Evolutionary conservation across 169 alveolate genomes (phyloP), one percentile per base, ranked within the genome.

Genomic region (Eimeria falciformis): DNA sequence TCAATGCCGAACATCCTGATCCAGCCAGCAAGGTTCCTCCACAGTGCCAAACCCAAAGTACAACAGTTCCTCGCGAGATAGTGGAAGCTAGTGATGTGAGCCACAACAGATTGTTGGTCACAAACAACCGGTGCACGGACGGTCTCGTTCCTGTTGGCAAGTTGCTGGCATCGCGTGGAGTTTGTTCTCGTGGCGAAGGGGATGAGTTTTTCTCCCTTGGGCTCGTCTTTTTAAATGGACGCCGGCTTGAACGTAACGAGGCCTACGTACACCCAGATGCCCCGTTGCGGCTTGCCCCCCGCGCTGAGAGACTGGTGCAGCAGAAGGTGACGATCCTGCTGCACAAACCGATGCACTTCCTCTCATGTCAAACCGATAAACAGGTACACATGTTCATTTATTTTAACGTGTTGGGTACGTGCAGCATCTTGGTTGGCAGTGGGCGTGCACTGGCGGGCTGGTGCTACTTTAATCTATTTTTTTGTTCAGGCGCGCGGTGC

Each of bases 281-380:
- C 53, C 75, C 21, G 47, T 55, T 85, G 33, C 66, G 46, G 84
- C 92, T 85, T 23, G 68, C 71, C 9, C 92, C 92, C 56, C 92
- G 92, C 1, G 92, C 92, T 14, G 77, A 66, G 84, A 83, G 84
- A 18, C 29, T 66, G 21, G n/a, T 37, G 92, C 71, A 23, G 83
- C 17, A 43, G 53, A 43, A 47, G 43, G 37, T 66, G 75, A 85
- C 92, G 75, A 58, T 85, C 43, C 53, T 85, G n/a, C 73, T 85
- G 62, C 45, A 85, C 92, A 85, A 85, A n/a, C 92, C 92, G 6
- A 25, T 85, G 83, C 84, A 85, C 75, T 85, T 50, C 82, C 68
- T 83, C 5, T 18, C 91, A 6, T 83, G 75, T 18, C 78, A 53
- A 56, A 58, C 56, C 55, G 90, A 53, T n/a, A 45, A 27, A 43